Conservation (phyloP, 164 flowering plant genomes). For the Tinospora cordifolia region DNA sequence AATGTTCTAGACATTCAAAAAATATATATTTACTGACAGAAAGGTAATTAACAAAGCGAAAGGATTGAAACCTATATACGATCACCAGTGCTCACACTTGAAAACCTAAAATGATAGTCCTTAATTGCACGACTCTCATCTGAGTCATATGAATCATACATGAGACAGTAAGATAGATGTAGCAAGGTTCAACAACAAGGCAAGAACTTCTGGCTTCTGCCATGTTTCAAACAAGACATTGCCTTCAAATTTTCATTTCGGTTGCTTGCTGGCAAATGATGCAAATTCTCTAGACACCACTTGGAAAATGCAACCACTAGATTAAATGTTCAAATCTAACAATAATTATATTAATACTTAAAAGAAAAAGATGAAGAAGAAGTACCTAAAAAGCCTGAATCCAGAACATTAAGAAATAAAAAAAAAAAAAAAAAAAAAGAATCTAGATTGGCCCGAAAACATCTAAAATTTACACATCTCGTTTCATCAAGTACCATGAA, state of each 20-base stretch:
- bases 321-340: neutral
- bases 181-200: slow-evolving; percentile 21
- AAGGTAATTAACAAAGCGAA: neutral
- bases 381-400: too few species aligned
- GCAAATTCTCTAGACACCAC: slow-evolving; percentile 41
- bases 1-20: neutral
- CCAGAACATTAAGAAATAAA: too few species aligned
- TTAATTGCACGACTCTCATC: too few species aligned
- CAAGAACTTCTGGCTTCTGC: slow-evolving; percentile 14
- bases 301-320: slow-evolving; percentile 66
- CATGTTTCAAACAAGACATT: slow-evolving; percentile 1
- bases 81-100: too few species aligned
- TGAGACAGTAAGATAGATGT: slow-evolving; percentile 17
- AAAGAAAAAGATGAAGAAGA: too few species aligned
- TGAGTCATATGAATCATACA: neutral
- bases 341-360: too few species aligned
- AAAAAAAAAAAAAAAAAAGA: too few species aligned
- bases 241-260: slow-evolving; percentile 31
- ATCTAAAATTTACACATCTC: too few species aligned
- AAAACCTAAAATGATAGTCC: too few species aligned
- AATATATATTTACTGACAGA: slow-evolving; percentile 37
- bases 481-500: too few species aligned
- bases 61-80: neutral
- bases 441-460: too few species aligned
- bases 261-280: slow-evolving; percentile 78